Conservation (phyloP, 768 basidiomycete genomes). For the Neoboletus subvelutipes region DNA sequence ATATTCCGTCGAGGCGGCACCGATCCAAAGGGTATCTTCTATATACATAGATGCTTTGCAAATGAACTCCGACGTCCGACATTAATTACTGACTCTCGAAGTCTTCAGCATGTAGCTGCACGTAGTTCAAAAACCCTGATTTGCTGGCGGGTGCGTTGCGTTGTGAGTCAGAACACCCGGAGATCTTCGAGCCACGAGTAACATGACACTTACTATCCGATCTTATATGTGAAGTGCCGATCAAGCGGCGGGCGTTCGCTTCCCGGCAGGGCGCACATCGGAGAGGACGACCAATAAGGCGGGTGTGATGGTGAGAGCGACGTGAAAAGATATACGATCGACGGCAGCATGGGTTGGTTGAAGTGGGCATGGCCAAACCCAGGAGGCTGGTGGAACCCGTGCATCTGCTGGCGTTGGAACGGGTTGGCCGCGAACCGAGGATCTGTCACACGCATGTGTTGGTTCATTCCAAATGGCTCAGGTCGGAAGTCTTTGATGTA, state of each 20-base stretch:
- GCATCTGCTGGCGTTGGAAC: constrained; percentile 14
- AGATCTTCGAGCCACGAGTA: neutral
- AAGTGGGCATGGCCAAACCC: constrained; percentile 15
- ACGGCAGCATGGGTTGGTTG: constrained; percentile 32
- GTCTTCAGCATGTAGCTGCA: constrained; percentile 39
- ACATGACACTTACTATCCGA: constrained; percentile 29
- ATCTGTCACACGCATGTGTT: neutral
- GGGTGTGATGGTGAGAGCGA: constrained; percentile 32
- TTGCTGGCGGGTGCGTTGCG: constrained; percentile 20
- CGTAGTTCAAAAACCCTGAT: constrained; percentile 39
- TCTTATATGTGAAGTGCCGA: constrained; percentile 29
- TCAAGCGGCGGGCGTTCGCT: constrained; percentile 20
- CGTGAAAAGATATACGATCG: constrained; percentile 45
- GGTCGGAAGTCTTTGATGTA: constrained; percentile 37
- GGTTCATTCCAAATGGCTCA: constrained; percentile 17
- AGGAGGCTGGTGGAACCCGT: constrained; percentile 16
- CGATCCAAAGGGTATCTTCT: neutral
- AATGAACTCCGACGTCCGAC: neutral
- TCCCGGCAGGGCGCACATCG: constrained; percentile 24
- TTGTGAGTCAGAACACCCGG: neutral
- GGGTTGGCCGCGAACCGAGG: constrained; percentile 8
- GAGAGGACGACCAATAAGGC: constrained; percentile 42
- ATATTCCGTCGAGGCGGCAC: neutral
- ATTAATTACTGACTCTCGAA: constrained; percentile 22
- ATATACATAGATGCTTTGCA: neutral